These are phyloP conservation scores for Drosera capensis DNA, from an alignment of 148 eudicot species.

Conservation along the genomic window DNA sequence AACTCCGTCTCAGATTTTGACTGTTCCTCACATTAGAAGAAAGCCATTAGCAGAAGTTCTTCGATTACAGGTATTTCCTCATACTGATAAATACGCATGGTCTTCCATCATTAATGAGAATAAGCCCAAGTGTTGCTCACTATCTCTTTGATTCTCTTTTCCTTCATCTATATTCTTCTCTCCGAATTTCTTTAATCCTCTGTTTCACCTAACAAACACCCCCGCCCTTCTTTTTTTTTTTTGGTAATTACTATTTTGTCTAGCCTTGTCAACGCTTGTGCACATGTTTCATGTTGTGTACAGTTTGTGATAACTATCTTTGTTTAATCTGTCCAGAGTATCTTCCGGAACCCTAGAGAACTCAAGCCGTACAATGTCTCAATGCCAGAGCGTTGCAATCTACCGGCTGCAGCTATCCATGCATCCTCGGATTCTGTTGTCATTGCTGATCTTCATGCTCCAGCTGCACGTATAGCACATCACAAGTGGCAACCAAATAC, in stretches of 20 bases:
- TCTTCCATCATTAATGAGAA: no score
- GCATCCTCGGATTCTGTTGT: slow-evolving; percentile 80
- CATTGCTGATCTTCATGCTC: slow-evolving; percentile 72
- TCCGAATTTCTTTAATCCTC: no score
- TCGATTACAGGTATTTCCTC: slow-evolving; percentile 65
- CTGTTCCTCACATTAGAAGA: slow-evolving; percentile 75
- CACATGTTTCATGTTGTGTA: not conserved
- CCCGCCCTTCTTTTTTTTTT: no score
- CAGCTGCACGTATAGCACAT: slow-evolving; percentile 84
- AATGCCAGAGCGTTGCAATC: slow-evolving; percentile 81
- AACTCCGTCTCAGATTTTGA: slow-evolving; percentile 94
- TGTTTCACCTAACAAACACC: no score
- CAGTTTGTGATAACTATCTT: slow-evolving; percentile 7
- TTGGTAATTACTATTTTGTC: no score
- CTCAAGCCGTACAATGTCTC: slow-evolving; percentile 65
- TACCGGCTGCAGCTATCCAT: slow-evolving; percentile 86
- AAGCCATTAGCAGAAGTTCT: slow-evolving; percentile 78
- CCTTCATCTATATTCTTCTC: no score
- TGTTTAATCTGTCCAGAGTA: slow-evolving; percentile 36
- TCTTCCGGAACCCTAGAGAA: slow-evolving; percentile 85
- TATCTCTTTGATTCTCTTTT: no score
- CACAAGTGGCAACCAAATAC: slow-evolving; percentile 99
- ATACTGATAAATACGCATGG: not conserved
- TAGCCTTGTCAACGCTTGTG: no score
- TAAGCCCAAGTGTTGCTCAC: no score